Evolutionary conservation across 1,284 basidiomycete genomes (phyloP), one percentile per base, ranked within the genome.

Genomic region (Puccinia hordei): DNA sequence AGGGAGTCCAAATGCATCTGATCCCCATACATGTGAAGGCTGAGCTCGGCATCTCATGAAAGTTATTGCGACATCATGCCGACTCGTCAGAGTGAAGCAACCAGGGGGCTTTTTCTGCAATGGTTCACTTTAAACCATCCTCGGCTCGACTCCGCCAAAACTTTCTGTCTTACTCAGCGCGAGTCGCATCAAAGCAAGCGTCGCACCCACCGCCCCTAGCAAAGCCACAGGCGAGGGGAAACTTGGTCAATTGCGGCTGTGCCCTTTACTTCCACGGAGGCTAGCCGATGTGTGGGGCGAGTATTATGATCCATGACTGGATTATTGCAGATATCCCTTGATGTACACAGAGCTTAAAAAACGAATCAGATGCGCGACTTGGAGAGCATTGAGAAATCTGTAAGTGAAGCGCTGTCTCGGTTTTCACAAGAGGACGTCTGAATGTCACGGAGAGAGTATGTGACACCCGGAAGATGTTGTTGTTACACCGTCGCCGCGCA

Each of bases 1-100:
- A 59, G 24, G 24, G 57, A 59, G 19, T 24, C 9, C 1, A 22
- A 27, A 24, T 59, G 10, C 1, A 22, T 27, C 22, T 6, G 17
- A 59, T 17, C 3, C 12, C 10, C 9, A 13, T 59, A 3, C 10
- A 57, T 59, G 12, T 8, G 57, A 9, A 33, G 57, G 57, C 57
- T 3, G n/a, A 59, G 12, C 57, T 27, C n/a, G n/a, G 10, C 57
- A 59, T 13, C 41, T 4, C 22, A 57, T 27, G 53, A 22, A 19
- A 66, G 30, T 35, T 35, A 15, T 57, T n/a, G 27, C 13, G 27
- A 27, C 30, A 66, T 27, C 63, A 66, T 30, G 30, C 35, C 38
- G 38, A 66, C 63, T 46, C 24, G 63, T 66, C 63, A 59, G 57
- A 27, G 27, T 59, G 57, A 33, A 57, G 27, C 2, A 15, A 59